Evolutionary conservation across 2,329 filamentous ascomycete genomes (phyloP).

Genomic region (Botrytis pseudocinerea): DNA sequence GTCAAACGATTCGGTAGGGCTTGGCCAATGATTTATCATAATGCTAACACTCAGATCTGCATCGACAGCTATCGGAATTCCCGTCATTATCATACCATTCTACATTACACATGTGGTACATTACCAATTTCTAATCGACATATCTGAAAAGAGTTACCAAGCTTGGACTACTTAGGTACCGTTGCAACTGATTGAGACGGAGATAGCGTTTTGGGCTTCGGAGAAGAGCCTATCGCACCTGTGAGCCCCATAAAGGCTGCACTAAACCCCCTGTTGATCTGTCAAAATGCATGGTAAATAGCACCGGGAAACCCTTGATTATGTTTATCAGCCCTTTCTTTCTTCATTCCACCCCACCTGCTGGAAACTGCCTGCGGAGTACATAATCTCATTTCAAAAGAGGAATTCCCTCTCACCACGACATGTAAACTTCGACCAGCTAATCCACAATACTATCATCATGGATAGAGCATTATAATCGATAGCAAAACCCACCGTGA

Average conservation of each 20-base stretch:
- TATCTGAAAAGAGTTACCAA: conserved; percentile 6
- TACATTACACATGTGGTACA: neutral
- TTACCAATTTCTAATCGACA: neutral
- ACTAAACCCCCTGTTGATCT: conserved; percentile 1
- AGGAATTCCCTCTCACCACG: neutral
- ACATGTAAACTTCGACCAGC: neutral
- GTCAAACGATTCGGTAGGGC: neutral
- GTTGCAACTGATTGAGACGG: conserved; percentile 1
- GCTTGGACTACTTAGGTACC: neutral
- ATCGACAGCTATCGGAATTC: neutral
- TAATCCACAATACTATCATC: neutral
- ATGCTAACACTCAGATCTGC: neutral
- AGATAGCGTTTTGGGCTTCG: conserved; percentile 16
- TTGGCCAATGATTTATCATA: neutral
- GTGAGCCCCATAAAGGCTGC: neutral
- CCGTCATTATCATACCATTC: neutral
- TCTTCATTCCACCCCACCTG: neutral
- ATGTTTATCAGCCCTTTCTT: neutral
- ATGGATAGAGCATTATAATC: neutral
- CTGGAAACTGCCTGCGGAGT: neutral
- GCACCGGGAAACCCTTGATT: neutral
- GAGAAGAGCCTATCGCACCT: conserved; percentile 11
- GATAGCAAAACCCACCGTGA: too few relatives aligned
- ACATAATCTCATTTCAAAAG: neutral
- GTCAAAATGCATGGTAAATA: conserved; percentile 3